phyloP scores from a whole-genome alignment of 228 moss, liverwort and hornwort genomes.

The Sphagnum fallax region DNA sequence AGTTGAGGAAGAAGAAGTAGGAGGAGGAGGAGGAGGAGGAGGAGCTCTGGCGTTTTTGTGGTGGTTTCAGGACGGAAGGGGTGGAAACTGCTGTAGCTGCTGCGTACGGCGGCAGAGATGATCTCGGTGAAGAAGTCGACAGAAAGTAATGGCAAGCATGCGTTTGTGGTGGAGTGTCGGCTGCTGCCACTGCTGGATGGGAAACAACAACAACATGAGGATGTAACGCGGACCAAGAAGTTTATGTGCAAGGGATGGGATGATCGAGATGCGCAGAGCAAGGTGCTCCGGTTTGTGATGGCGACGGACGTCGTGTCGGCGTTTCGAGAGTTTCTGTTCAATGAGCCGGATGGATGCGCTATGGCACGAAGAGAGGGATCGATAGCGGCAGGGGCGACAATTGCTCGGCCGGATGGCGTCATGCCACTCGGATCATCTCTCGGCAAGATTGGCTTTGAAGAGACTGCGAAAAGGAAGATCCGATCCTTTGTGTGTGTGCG shows the following conservation, averaged over 20 bases:
- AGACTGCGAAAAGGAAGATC: conserved; percentile 37
- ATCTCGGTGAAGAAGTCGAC: conserved; percentile 78
- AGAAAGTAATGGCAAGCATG: conserved; percentile 56
- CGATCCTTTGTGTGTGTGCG: conserved; percentile 85
- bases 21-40: too few relatives aligned
- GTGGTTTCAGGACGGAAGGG: too few relatives aligned
- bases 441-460: conserved; percentile 8
- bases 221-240: conserved; percentile 45
- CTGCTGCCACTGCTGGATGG: conserved; percentile 45
- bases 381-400: conserved; percentile 1
- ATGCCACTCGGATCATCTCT: conserved; percentile 14
- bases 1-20: too few relatives aligned
- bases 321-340: conserved; percentile 80
- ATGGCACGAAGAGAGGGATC: conserved; percentile 21
- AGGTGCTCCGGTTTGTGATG: conserved; percentile 69
- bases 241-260: conserved; percentile 70
- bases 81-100: too few relatives aligned
- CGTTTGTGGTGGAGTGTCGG: conserved; percentile 63
- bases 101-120: conserved; percentile 20
- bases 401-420: conserved; percentile 14
- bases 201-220: conserved; percentile 17
- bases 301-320: conserved; percentile 55
- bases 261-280: conserved; percentile 57
- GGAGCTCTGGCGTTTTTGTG: too few relatives aligned
- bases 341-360: conserved; percentile 37